Percentiles rank a stretch among this genome's conserved stretches.
Evolutionary conservation across 2,329 filamentous ascomycete genomes (phyloP).

Genomic region (Plenodomus biglobosus): DNA sequence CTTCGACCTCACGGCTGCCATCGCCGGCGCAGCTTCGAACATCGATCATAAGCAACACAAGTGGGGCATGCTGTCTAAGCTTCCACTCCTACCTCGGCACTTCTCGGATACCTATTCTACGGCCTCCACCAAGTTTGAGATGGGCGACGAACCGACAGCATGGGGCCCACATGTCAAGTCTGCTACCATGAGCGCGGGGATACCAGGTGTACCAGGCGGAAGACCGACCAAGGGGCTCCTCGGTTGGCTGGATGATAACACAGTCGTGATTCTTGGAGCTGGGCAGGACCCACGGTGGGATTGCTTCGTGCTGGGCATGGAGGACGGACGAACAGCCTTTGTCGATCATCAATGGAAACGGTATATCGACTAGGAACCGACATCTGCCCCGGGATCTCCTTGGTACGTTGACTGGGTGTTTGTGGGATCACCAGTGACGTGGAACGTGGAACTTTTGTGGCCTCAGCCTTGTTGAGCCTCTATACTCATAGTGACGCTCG

Average conservation of each 20-base stretch:
- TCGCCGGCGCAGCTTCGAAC: slow-evolving; percentile 2
- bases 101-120: slow-evolving; percentile 92
- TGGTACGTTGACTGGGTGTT: background rate
- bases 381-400: background rate
- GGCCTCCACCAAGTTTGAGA: slow-evolving; percentile 76
- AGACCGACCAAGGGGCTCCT: slow-evolving; percentile 78
- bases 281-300: slow-evolving; percentile 85
- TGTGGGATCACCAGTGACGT: background rate
- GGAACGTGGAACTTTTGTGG: background rate
- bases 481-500: no score
- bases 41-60: slow-evolving; percentile 51
- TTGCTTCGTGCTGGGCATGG: slow-evolving; percentile 60
- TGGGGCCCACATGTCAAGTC: slow-evolving; percentile 35
- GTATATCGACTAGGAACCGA: slow-evolving; percentile 57
- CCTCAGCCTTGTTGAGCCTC: background rate
- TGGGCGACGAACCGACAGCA: slow-evolving; percentile 67
- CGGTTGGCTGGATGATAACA: slow-evolving; percentile 78
- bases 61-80: slow-evolving; percentile 81
- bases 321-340: slow-evolving; percentile 66
- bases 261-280: slow-evolving; percentile 74
- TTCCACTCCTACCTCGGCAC: slow-evolving; percentile 80
- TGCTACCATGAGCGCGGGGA: slow-evolving; percentile 48
- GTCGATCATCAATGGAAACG: slow-evolving; percentile 79
- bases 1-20: slow-evolving; percentile 70
- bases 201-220: slow-evolving; percentile 56